Evolutionary conservation across 163 green algal species (phyloP).

Genomic region (Volvox carteri): DNA sequence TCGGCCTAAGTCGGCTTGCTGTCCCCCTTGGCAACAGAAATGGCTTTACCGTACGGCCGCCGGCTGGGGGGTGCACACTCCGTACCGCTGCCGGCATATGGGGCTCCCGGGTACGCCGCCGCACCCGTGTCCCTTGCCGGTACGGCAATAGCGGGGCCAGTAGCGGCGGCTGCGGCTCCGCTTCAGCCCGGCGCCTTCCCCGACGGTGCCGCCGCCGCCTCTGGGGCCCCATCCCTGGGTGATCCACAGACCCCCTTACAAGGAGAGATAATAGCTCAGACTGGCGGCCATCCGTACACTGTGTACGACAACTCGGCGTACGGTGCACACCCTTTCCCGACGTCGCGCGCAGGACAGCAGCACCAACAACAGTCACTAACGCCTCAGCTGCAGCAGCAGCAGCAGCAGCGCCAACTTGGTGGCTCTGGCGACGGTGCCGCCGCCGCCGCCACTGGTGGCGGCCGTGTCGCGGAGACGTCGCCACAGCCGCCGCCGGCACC

Average conservation of each 20-base stretch:
- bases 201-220: background rate
- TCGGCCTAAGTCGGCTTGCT: too few species aligned
- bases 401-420: background rate
- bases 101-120: background rate
- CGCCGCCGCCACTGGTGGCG: background rate
- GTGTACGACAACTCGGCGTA: background rate
- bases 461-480: background rate
- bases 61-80: background rate
- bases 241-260: too few species aligned
- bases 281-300: background rate
- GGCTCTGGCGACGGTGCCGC: background rate
- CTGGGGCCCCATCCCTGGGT: too few species aligned
- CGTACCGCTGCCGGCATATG: background rate
- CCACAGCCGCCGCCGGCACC: background rate
- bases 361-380: background rate
- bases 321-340: background rate
- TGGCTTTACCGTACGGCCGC: slow-evolving; percentile 9
- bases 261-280: background rate
- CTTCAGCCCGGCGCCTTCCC: background rate
- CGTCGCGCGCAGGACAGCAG: too few species aligned
- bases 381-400: background rate
- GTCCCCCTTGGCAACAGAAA: background rate
- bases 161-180: background rate
- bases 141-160: background rate
- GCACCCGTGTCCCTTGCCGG: background rate